Evolutionary conservation across 1,139 yeast species (phyloP).

Genomic region (Magnusiomyces suaveolens): DNA sequence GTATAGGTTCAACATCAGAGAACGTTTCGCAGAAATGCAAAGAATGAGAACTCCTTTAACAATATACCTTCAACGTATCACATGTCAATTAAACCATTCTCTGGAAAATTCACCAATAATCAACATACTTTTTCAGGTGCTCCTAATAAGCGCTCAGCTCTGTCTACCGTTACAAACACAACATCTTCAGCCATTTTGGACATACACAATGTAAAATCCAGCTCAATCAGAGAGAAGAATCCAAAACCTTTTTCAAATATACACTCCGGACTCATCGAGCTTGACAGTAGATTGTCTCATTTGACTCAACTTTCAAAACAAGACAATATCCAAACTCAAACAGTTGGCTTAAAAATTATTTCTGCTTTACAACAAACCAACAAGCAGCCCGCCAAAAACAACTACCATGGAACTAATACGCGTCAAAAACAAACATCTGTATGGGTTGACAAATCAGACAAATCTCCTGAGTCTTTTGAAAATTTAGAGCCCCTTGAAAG

Average conservation of each 20-base stretch:
- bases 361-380: not conserved
- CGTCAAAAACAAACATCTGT: not conserved
- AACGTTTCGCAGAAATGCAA: slow-evolving; percentile 1
- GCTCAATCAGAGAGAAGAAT: not conserved
- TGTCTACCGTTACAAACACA: slow-evolving; percentile 12
- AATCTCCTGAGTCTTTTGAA: not conserved
- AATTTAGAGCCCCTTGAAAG: not conserved
- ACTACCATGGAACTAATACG: not conserved
- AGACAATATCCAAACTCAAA: no score
- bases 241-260: no score
- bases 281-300: no score
- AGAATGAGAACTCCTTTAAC: slow-evolving; percentile 6
- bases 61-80: not conserved
- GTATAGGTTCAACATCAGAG: slow-evolving; percentile 1
- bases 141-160: slow-evolving; percentile 6
- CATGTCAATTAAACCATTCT: not conserved
- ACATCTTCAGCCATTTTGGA: not conserved
- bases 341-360: not conserved
- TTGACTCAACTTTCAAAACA: no score
- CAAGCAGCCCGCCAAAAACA: not conserved
- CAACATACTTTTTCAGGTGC: not conserved
- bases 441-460: not conserved
- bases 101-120: not conserved
- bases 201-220: not conserved
- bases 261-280: no score